Evolutionary conservation across 331 rosid genomes (phyloP), one percentile per base, ranked within the genome.

Genomic region (Pyrus hybrid): DNA sequence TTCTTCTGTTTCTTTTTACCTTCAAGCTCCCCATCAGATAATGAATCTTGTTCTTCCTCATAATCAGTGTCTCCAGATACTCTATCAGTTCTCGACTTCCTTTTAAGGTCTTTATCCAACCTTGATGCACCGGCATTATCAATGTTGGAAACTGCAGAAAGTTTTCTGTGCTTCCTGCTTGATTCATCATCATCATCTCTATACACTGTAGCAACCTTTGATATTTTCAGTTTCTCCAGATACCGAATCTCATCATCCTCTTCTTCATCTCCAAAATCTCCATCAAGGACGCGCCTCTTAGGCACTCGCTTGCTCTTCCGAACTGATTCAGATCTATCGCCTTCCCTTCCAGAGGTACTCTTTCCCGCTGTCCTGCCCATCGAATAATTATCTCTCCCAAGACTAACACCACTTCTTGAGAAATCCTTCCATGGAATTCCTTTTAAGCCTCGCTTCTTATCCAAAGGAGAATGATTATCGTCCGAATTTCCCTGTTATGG

Each of bases 391-490:
- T 89, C 97, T 83, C 78, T 92, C 67, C 83, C 87, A 35, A 86
- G 80, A 82, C 82, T 86, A 82, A 86, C 81, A 70, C 97, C 87
- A 77, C 85, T 89, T 79, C 85, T 77, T 22, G 92, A 83, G 77
- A 92, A 94, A 83, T 88, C 95, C 79, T 85, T 94, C 97, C 97
- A 92, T 7, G 96, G 97, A 84, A 94, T 81, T 56, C 99, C 97
- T 76, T 90, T 90, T 53, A 91, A 81, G 63, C 93, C 73, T 13
- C 85, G 79, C 85, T 77, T 91, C 81, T 84, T 91, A 43, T 85
- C 93, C 28, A 82, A 83, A 33, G 84, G 85, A 72, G 93, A 85
- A 64, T 78, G 78, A 75, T 80, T 83, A 47, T 89, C 93, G 47
- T 88, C 96, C 26, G 85, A 85, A 83, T 79, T 89, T 74, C 80